A percentile compares a stretch with the other conserved stretches of the same genome.
phyloP scores from a whole-genome alignment of 1,284 basidiomycete genomes.

The Cystobasidiaceae sp. region DNA sequence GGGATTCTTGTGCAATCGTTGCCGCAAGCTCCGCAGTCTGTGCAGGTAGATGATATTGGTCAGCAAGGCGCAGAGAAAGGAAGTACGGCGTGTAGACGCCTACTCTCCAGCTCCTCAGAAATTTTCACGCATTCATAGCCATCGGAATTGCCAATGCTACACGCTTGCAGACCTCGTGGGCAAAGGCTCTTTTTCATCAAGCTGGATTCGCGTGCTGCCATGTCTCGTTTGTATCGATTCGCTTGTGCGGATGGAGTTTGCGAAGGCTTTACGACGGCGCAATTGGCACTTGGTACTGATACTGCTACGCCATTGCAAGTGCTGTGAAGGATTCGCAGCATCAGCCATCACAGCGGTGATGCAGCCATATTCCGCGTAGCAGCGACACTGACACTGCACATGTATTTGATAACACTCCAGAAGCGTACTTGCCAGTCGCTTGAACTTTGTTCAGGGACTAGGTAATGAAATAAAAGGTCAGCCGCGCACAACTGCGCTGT shows the following conservation, averaged over 20 bases:
- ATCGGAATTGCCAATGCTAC: neutral
- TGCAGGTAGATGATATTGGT: neutral
- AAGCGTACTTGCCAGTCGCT: neutral
- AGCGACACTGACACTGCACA: neutral
- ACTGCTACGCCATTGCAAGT: neutral
- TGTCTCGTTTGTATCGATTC: neutral
- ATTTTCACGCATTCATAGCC: conserved; percentile 15
- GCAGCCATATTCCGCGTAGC: neutral
- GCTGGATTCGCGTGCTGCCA: neutral
- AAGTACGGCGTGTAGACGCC: too few relatives aligned
- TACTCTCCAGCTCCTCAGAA: conserved; percentile 4
- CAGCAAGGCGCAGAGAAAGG: neutral
- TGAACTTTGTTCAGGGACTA: neutral
- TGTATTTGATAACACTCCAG: neutral
- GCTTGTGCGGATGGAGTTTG: neutral
- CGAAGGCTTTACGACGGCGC: conserved; percentile 1
- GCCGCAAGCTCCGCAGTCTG: conserved; percentile 4
- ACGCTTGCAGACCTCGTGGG: neutral
- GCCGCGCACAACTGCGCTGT: neutral
- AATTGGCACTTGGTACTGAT: neutral
- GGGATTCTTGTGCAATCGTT: neutral
- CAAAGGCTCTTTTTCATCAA: neutral
- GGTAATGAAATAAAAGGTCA: neutral
- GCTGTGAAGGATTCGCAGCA: neutral
- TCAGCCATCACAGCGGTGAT: neutral